phyloP scores from a whole-genome alignment of 192 early-diverging fungal species.

The Coemansia sp. region DNA sequence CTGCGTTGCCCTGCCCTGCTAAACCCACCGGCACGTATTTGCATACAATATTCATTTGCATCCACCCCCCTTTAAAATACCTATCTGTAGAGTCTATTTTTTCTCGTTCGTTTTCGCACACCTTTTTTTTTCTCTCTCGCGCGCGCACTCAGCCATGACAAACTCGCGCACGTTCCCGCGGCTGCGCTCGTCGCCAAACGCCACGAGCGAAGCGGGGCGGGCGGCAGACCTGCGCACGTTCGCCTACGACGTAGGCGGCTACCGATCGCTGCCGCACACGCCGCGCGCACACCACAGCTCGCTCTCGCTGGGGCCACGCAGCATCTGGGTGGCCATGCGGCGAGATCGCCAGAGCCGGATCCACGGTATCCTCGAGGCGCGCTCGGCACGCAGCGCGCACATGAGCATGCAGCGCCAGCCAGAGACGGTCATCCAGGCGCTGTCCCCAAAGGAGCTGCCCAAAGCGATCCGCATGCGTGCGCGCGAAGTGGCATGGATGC shows the following conservation, averaged over 20 bases:
- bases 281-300: slow-evolving; percentile 16
- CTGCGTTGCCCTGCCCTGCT: not conserved
- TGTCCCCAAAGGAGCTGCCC: slow-evolving; percentile 23
- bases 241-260: slow-evolving; percentile 8
- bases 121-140: not conserved
- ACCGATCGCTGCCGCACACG: slow-evolving; percentile 35
- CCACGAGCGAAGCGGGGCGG: not conserved
- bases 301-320: slow-evolving; percentile 12
- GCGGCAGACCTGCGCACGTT: slow-evolving; percentile 12
- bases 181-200: slow-evolving; percentile 34
- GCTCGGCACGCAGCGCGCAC: slow-evolving; percentile 6
- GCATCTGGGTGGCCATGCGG: slow-evolving; percentile 28
- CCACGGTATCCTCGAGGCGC: slow-evolving; percentile 24
- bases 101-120: not conserved
- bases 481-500: slow-evolving; percentile 42
- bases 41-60: not conserved
- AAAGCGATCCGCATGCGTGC: slow-evolving; percentile 29
- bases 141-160: slow-evolving; percentile 21
- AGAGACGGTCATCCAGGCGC: slow-evolving; percentile 6
- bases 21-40: not conserved
- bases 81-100: not conserved
- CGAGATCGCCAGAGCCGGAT: slow-evolving; percentile 35
- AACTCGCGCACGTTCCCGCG: slow-evolving; percentile 28
- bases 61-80: not conserved
- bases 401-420: slow-evolving; percentile 1